A percentile compares a stretch with the other conserved stretches of the same genome.
phyloP scores from a whole-genome alignment of 768 basidiomycete species.

The Leccinum boreale region DNA sequence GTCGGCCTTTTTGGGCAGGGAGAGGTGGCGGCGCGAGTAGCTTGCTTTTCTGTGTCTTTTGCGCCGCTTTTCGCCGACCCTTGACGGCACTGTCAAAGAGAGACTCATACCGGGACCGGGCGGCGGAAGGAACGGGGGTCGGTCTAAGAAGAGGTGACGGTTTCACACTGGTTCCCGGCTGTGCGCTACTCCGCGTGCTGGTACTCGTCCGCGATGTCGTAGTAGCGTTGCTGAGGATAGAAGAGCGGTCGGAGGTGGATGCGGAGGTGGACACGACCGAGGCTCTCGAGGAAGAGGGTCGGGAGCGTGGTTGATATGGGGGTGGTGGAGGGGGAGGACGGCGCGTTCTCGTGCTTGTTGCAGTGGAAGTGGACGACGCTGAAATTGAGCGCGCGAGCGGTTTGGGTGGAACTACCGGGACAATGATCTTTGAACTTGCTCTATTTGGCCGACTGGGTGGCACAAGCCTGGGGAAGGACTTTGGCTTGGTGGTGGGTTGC shows the following conservation, averaged over 20 bases:
- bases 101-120: conserved; percentile 62
- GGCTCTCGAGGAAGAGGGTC: conserved; percentile 34
- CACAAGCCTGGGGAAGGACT: conserved; percentile 24
- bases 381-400: conserved; percentile 33
- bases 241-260: conserved; percentile 60
- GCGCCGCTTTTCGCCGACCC: conserved; percentile 41
- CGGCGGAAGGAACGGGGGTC: conserved; percentile 64
- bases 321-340: conserved; percentile 39
- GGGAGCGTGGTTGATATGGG: conserved; percentile 24
- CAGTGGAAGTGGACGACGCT: conserved; percentile 35
- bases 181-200: conserved; percentile 31
- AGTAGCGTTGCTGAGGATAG: conserved; percentile 49
- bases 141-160: conserved; percentile 44
- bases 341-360: conserved; percentile 37
- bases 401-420: conserved; percentile 24
- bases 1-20: conserved; percentile 42
- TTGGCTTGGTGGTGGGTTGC: conserved; percentile 36
- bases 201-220: conserved; percentile 38
- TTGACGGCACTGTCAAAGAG: conserved; percentile 62
- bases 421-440: conserved; percentile 25
- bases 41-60: conserved; percentile 24
- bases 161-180: conserved; percentile 17
- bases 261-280: conserved; percentile 37
- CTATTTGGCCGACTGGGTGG: conserved; percentile 52
- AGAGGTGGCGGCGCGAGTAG: conserved; percentile 36